These are phyloP conservation scores for Pichia sp. DNA, from an alignment of 1,139 yeast genomes.

Conservation along the genomic window DNA sequence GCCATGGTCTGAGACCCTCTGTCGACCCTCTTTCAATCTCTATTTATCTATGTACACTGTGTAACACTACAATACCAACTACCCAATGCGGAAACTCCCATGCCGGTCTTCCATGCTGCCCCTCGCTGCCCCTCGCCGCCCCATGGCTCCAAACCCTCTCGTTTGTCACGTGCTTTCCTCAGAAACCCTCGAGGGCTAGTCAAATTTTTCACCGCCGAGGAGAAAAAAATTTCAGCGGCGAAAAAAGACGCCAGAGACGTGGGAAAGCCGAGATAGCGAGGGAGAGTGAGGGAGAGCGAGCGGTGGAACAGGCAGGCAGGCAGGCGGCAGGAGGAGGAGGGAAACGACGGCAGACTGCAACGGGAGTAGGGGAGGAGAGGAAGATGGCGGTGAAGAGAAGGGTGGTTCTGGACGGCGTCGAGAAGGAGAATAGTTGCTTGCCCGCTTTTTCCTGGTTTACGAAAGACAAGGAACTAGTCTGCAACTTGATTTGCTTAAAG, in stretches of 20 bases:
- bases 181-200: not conserved
- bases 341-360: not conserved
- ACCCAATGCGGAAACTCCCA: not conserved
- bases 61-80: not conserved
- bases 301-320: not conserved
- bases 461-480: slow-evolving; percentile 55
- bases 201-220: not conserved
- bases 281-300: too few relatives aligned
- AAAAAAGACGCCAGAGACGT: not conserved
- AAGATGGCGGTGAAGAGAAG: not conserved
- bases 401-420: not conserved
- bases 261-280: too few relatives aligned
- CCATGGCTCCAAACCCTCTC: too few relatives aligned
- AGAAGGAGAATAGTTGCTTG: too few relatives aligned
- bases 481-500: slow-evolving; percentile 48
- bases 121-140: too few relatives aligned
- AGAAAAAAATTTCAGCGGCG: not conserved
- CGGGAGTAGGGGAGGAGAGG: not conserved
- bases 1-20: not conserved
- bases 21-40: too few relatives aligned
- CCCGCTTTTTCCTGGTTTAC: too few relatives aligned
- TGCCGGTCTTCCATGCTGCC: too few relatives aligned
- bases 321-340: not conserved
- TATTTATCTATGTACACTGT: not conserved
- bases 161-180: too few relatives aligned